Percentiles rank a stretch among this genome's conserved stretches.
Conservation (phyloP, 768 basidiomycete species). For the Tulasnella sp. region DNA sequence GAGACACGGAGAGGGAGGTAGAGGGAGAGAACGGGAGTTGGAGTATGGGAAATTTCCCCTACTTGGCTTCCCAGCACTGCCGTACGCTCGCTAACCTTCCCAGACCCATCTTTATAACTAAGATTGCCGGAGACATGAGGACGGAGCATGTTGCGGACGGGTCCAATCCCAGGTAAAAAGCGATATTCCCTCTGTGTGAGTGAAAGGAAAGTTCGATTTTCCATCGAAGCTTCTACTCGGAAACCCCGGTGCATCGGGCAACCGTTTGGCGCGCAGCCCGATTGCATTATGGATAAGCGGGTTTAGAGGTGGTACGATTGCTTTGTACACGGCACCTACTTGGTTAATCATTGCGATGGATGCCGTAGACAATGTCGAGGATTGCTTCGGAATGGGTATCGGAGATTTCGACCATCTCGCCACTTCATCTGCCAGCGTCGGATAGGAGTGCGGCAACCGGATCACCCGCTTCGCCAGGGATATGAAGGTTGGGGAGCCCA, state of each 20-base stretch:
- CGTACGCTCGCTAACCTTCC: background rate
- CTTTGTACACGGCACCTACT: background rate
- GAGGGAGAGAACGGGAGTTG: background rate
- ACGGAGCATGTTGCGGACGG: background rate
- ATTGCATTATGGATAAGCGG: background rate
- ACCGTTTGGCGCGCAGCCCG: background rate
- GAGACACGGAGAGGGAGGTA: background rate
- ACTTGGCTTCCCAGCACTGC: background rate
- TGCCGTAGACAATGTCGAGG: too few relatives aligned
- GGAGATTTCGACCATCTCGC: too few relatives aligned
- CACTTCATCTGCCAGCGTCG: background rate
- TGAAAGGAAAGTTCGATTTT: background rate
- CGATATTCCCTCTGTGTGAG: background rate
- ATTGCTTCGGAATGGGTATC: too few relatives aligned
- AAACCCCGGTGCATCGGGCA: background rate
- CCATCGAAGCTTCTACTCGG: conserved; percentile 8
- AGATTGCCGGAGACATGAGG: background rate
- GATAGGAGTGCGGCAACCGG: background rate
- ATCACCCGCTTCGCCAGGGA: background rate
- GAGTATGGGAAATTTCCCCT: background rate
- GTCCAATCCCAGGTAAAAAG: background rate
- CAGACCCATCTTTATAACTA: background rate
- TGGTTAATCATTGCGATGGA: too few relatives aligned
- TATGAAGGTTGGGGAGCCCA: background rate
- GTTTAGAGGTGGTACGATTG: background rate